Evolutionary conservation across 148 eudicot species (phyloP), one percentile per base, ranked within the genome.

Genomic region (Chenopodium berlandieri): DNA sequence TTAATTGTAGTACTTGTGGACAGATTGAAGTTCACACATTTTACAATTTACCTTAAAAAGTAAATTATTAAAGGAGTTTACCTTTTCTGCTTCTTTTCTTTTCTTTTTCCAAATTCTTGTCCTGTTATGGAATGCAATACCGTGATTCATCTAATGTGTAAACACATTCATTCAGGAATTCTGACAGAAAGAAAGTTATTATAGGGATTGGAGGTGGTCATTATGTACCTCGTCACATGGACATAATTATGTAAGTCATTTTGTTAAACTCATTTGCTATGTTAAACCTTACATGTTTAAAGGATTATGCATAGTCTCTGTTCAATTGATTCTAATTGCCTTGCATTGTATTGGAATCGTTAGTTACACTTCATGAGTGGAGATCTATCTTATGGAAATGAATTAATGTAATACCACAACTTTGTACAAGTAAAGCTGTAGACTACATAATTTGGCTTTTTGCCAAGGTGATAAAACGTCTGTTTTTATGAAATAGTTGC

Each of bases 141-240:
- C 32, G 17, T 73, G 19, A 50, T 54, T 70, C n/a, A 25, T 69
- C 56, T 84, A 67, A 80, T 13, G 52, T 47, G 14, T 80, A 54
- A 52, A 30, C 50, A 68, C 81, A 73, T 58, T 20, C 13, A 54
- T 82, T 81, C 90, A 94, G 97, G 88, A 86, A 86, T 58, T 76
- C 81, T 78, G 89, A 80, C 16, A 82, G 74, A 60, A 89, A 79
- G 64, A 90, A 91, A 86, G 89, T 94, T 58, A 91, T 94, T 50
- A 81, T 93, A 8, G 98, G 98, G 40, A 52, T 94, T 84, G 97
- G 98, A 80, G 98, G 98, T 74, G 98, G 98, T 69, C 97, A 94
- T 87, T 93, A 91, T 90, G 98, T 86, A 71, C 95, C 94, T 50
- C 91, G 97, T 22, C 98, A 93, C 82, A 91, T 89, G 97, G 94